Evolutionary conservation across 345 rosid species (phyloP).

Genomic region (Reutealis trisperma): DNA sequence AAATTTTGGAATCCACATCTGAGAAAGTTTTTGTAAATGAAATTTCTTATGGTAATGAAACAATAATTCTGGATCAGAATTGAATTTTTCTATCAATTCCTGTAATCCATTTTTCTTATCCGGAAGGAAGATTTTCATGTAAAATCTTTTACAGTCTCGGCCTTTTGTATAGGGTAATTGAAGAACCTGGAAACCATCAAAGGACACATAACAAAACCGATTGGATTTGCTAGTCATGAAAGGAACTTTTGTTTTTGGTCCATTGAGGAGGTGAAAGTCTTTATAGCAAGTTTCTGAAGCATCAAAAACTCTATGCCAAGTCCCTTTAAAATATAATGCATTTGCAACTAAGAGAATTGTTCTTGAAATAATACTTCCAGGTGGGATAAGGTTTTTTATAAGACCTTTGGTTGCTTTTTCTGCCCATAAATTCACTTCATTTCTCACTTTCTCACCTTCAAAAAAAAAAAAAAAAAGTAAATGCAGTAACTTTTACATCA

Average conservation of each 20-base stretch:
- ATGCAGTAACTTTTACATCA: too few relatives aligned
- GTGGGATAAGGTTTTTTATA: too few relatives aligned
- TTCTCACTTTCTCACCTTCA: too few relatives aligned
- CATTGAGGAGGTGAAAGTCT: not conserved
- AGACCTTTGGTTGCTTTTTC: too few relatives aligned
- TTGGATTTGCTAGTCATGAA: not conserved
- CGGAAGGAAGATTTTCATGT: slow-evolving; percentile 18
- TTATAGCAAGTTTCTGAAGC: not conserved
- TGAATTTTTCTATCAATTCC: not conserved
- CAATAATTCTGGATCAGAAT: not conserved
- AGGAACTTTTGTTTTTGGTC: not conserved
- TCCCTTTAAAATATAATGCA: not conserved
- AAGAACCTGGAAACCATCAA: slow-evolving; percentile 2
- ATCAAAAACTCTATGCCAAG: not conserved
- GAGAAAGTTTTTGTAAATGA: not conserved
- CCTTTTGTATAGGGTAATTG: not conserved
- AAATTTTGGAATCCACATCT: not conserved
- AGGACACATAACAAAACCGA: not conserved
- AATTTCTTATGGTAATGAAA: not conserved
- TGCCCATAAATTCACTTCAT: too few relatives aligned
- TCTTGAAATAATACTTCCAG: too few relatives aligned
- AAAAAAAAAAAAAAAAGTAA: too few relatives aligned
- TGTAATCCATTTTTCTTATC: slow-evolving; percentile 2
- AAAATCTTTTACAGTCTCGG: not conserved
- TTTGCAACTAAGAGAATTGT: not conserved